These are phyloP conservation scores for Neofusicoccum ribis DNA, from an alignment of 2,329 filamentous ascomycete species.

Conservation along the genomic window DNA sequence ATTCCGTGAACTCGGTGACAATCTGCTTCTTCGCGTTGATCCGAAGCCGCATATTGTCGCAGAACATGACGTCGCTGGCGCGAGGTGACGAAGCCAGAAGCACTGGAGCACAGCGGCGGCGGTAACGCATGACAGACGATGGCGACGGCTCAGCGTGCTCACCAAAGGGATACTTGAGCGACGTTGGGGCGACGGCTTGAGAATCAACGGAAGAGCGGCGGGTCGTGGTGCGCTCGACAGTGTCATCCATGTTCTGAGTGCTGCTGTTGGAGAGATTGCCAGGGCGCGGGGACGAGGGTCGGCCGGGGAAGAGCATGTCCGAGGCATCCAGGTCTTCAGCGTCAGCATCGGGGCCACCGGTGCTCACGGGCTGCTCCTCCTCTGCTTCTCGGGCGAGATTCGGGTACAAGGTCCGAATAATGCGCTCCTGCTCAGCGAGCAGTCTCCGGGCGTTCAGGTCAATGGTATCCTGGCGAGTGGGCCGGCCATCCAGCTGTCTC, in stretches of 20 bases:
- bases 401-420: conserved; percentile 50
- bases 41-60: conserved; percentile 43
- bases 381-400: conserved; percentile 34
- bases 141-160: conserved; percentile 26
- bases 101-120: conserved; percentile 49
- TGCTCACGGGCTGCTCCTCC: conserved; percentile 21
- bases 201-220: conserved; percentile 2
- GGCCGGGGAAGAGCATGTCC: conserved; percentile 31
- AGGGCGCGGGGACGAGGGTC: conserved; percentile 1
- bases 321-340: conserved; percentile 40
- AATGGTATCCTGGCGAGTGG: conserved; percentile 27
- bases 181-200: not conserved
- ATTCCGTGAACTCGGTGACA: conserved; percentile 44
- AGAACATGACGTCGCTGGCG: conserved; percentile 48
- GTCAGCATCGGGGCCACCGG: conserved; percentile 30
- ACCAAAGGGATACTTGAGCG: not conserved
- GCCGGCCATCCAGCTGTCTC: conserved; percentile 35
- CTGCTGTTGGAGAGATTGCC: conserved; percentile 4
- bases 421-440: conserved; percentile 50
- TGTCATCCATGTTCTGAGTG: not conserved
- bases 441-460: conserved; percentile 40
- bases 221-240: not conserved
- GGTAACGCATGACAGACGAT: conserved; percentile 46
- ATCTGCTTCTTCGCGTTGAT: conserved; percentile 46
- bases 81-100: conserved; percentile 45